Conservation (phyloP, 148 eudicot species). For the Rhododendron kiyosumense region DNA sequence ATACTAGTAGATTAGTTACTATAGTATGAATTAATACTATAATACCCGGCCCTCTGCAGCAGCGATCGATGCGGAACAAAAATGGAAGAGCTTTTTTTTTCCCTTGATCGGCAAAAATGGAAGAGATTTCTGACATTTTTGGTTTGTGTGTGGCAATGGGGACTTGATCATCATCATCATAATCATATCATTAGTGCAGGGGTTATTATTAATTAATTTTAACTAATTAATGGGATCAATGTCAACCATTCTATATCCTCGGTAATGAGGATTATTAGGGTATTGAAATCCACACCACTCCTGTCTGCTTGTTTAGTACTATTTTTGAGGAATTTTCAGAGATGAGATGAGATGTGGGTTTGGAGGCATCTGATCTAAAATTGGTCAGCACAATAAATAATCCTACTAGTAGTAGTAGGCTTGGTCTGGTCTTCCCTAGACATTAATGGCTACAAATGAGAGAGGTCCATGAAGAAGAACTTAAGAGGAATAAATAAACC, state of each 20-base stretch:
- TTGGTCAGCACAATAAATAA: conserved; percentile 2
- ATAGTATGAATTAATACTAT: background rate
- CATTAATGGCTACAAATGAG: conserved; percentile 5
- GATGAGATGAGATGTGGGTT: background rate
- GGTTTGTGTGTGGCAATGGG: conserved; percentile 1
- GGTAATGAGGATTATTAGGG: conserved; percentile 12
- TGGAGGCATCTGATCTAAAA: conserved; percentile 10
- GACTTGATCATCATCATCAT: background rate
- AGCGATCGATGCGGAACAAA: background rate
- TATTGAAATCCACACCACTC: background rate
- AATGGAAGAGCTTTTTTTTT: conserved; percentile 9
- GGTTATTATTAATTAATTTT: conserved; percentile 1
- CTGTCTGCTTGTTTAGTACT: background rate
- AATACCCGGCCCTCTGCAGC: background rate
- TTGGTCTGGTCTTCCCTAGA: conserved; percentile 16
- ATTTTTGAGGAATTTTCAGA: conserved; percentile 12
- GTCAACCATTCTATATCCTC: conserved; percentile 18
- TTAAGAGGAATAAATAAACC: background rate
- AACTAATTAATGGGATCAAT: conserved; percentile 12
- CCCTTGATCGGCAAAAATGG: background rate
- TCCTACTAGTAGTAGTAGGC: background rate
- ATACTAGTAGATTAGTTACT: background rate
- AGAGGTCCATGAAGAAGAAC: conserved; percentile 9
- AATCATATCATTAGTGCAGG: conserved; percentile 10
- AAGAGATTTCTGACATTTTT: conserved; percentile 17